Evolutionary conservation across 805 yeast genomes (phyloP), one percentile per base, ranked within the genome.

Genomic region (Pichia californica): DNA sequence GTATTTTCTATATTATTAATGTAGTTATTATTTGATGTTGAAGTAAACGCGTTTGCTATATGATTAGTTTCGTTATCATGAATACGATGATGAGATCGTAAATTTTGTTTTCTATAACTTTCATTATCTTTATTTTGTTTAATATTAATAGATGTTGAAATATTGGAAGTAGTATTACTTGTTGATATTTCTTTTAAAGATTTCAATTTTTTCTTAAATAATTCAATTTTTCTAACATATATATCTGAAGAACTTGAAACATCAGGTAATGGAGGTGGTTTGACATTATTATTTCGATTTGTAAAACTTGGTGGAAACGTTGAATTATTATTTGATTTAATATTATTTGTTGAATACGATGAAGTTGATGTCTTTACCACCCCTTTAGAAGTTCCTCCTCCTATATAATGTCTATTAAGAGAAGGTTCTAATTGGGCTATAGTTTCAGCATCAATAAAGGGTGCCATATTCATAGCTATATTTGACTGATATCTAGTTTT

Each of bases 391-490:
- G n/a, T n/a, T n/a, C n/a, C n/a, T n/a, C n/a, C n/a, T 11, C 47
- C 47, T 2, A 44, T 5, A n/a, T 20, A 44, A 19, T 44, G 47
- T 20, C 23, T 40, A 15, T 40, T 40, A 2, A 44, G n/a, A 5
- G 36, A 31, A 6, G 47, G 44, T 26, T 44, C 47, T 4, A 40
- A 16, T 5, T 36, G 31, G 7, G 31, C 34, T 3, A 37, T 15
- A 30, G 36, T 36, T 7, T 37, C 42, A 10, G 42, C 29, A 26
- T 45, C 45, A 16, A 40, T 28, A 15, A 41, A 45, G 1, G 39
- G n/a, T 36, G 62, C 61, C 54, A 62, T 56, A 27, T 62, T 62
- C 37, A 53, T 58, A 37, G 61, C 61, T 53, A 62, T 56, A 25
- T 62, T 63, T 38, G 54, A 57, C 36, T 59, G 60, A 36, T 59